Evolutionary conservation across 805 yeast genomes (phyloP).

Genomic region (Starmerella kuoi): DNA sequence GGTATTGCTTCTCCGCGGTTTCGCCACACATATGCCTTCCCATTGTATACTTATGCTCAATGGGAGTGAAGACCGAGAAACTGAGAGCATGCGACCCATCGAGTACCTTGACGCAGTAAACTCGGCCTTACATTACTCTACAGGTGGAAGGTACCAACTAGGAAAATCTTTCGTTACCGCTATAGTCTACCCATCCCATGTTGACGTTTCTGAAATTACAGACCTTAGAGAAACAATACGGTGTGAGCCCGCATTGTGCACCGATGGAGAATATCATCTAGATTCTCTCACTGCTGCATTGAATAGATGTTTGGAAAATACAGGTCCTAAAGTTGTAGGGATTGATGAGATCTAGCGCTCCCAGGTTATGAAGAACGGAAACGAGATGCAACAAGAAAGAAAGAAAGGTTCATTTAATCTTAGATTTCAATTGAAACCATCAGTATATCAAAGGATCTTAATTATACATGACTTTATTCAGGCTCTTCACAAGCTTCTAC

Average conservation of each 20-base stretch:
- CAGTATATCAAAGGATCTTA: too few species aligned
- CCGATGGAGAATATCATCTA: conserved; percentile 9
- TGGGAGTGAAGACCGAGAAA: conserved; percentile 70
- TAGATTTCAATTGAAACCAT: too few species aligned
- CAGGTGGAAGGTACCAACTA: conserved; percentile 1
- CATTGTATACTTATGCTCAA: conserved; percentile 50
- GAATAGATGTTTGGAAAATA: neutral
- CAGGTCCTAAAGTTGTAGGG: neutral
- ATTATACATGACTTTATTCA: too few species aligned
- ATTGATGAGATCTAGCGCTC: neutral
- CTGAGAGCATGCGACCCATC: conserved; percentile 49
- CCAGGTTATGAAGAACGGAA: too few species aligned
- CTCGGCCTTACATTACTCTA: conserved; percentile 44
- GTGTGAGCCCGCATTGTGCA: conserved; percentile 8
- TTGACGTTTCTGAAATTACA: neutral
- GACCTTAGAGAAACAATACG: too few species aligned
- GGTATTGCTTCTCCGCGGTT: conserved; percentile 55
- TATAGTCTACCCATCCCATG: conserved; percentile 34
- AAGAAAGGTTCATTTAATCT: too few species aligned
- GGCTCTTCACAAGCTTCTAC: too few species aligned
- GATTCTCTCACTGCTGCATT: conserved; percentile 5
- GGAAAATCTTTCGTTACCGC: conserved; percentile 42
- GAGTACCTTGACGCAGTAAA: conserved; percentile 48
- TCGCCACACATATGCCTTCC: conserved; percentile 12
- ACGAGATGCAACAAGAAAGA: too few species aligned